These are phyloP conservation scores for Limnanthes douglasii DNA, from an alignment of 345 rosid species.

Conservation along the genomic window DNA sequence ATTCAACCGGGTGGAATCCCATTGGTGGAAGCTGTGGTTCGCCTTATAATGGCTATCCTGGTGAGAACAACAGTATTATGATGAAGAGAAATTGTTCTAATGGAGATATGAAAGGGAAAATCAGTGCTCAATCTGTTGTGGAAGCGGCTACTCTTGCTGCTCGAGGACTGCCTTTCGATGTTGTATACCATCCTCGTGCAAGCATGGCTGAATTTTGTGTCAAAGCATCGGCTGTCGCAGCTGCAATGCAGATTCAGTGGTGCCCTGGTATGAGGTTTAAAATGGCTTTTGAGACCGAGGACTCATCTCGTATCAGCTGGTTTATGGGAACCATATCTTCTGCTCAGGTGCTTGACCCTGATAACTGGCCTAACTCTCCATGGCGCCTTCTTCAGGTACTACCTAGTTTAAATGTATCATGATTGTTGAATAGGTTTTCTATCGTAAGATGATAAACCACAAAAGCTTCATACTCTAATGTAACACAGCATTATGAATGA, in stretches of 20 bases:
- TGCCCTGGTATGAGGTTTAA: slow-evolving; percentile 86
- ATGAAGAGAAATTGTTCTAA: slow-evolving; percentile 20
- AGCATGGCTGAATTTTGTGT: slow-evolving; percentile 81
- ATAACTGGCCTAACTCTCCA: slow-evolving; percentile 84
- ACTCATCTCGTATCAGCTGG: slow-evolving; percentile 89
- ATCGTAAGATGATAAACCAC: too few species aligned
- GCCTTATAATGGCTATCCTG: slow-evolving; percentile 26
- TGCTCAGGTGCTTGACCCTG: slow-evolving; percentile 62
- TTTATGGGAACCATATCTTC: slow-evolving; percentile 84
- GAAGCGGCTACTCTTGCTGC: slow-evolving; percentile 67
- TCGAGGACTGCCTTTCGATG: slow-evolving; percentile 54
- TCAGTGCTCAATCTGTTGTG: slow-evolving; percentile 46
- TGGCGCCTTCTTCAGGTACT: slow-evolving; percentile 92
- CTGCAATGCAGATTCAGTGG: slow-evolving; percentile 76
- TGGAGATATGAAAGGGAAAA: slow-evolving; percentile 33
- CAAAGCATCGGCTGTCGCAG: slow-evolving; percentile 44
- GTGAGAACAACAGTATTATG: slow-evolving; percentile 38
- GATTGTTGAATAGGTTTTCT: too few species aligned
- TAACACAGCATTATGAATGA: too few species aligned
- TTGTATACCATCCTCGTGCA: slow-evolving; percentile 73
- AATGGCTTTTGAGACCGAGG: slow-evolving; percentile 95
- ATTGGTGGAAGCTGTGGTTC: slow-evolving; percentile 32
- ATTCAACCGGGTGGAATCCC: slow-evolving; percentile 56
- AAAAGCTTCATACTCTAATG: too few species aligned
- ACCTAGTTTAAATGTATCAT: too few species aligned